phyloP scores from a whole-genome alignment of 2,329 filamentous ascomycete species.

The Sarocladium strictum region DNA sequence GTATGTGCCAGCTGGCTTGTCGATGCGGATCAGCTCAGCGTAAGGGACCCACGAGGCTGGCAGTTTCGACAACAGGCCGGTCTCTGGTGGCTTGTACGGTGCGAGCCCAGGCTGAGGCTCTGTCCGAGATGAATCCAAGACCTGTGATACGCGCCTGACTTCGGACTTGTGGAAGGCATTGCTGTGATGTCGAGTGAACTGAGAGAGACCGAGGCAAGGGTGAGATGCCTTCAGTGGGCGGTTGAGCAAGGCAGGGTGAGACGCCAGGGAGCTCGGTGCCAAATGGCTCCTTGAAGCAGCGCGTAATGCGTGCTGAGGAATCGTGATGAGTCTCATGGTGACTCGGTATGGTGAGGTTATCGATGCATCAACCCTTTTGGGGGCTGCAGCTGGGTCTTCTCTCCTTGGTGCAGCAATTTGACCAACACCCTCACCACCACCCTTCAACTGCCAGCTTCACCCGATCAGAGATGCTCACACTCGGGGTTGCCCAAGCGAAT shows the following conservation, averaged over 20 bases:
- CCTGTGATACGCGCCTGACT: background rate
- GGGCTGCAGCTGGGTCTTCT: background rate
- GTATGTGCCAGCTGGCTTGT: conserved; percentile 76
- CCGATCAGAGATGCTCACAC: background rate
- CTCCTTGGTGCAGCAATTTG: background rate
- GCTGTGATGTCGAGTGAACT: background rate
- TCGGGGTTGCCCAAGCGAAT: too few species aligned
- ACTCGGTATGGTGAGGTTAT: background rate
- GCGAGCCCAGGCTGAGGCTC: conserved; percentile 14
- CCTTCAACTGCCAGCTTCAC: background rate
- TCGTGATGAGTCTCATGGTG: background rate
- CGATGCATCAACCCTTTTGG: background rate
- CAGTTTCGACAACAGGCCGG: conserved; percentile 63
- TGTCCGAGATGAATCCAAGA: background rate
- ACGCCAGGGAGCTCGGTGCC: background rate
- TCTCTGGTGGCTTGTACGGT: conserved; percentile 62
- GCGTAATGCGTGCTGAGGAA: background rate
- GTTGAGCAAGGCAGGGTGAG: background rate
- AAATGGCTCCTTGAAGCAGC: background rate
- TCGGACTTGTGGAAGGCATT: background rate
- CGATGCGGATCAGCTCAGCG: conserved; percentile 72
- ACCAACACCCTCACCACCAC: background rate
- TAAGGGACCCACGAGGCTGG: conserved; percentile 71
- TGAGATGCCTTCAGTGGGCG: background rate
- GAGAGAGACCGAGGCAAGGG: background rate